phyloP scores from a whole-genome alignment of 208 protist species.

The Acanthamoeba healyi region DNA sequence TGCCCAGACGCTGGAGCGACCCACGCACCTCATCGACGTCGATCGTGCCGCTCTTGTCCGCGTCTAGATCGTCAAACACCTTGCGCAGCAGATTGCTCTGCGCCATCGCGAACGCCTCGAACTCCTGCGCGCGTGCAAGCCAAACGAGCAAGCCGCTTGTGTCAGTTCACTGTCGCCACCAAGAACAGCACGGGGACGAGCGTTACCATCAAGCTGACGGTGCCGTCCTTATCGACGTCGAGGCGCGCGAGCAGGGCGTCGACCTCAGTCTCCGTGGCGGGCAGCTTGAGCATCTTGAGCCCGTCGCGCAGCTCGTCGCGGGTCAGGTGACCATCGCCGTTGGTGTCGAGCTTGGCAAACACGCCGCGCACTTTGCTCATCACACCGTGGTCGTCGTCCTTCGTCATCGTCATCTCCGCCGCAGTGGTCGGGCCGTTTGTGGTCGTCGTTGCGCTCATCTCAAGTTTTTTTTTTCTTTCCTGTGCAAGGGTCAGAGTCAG shows the following conservation, averaged over 20 bases:
- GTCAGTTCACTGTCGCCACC: no score
- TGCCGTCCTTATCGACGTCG: slow-evolving; percentile 67
- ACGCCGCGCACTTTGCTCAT: slow-evolving; percentile 26
- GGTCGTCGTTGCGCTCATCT: neutral
- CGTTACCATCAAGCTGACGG: neutral
- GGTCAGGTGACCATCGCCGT: slow-evolving; percentile 53
- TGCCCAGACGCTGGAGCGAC: slow-evolving; percentile 67
- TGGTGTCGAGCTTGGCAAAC: slow-evolving; percentile 52
- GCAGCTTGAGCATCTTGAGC: slow-evolving; percentile 16
- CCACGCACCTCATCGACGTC: slow-evolving; percentile 79
- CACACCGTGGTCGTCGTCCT: neutral
- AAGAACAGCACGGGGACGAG: neutral
- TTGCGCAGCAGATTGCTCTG: slow-evolving; percentile 44
- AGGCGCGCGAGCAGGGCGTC: slow-evolving; percentile 44
- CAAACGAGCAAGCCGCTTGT: neutral
- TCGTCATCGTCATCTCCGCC: neutral
- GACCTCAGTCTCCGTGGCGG: slow-evolving; percentile 20
- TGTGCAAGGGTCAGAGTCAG: no score
- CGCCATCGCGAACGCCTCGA: slow-evolving; percentile 33
- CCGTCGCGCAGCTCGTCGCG: slow-evolving; percentile 51
- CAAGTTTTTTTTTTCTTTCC: neutral
- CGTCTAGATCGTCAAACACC: slow-evolving; percentile 80
- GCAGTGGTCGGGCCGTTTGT: neutral
- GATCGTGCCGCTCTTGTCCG: slow-evolving; percentile 74
- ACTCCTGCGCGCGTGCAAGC: neutral